A percentile compares a stretch with the other conserved stretches of the same genome.
phyloP scores from a whole-genome alignment of 495 filamentous ascomycete genomes.

The Aspergillus kassunensis region DNA sequence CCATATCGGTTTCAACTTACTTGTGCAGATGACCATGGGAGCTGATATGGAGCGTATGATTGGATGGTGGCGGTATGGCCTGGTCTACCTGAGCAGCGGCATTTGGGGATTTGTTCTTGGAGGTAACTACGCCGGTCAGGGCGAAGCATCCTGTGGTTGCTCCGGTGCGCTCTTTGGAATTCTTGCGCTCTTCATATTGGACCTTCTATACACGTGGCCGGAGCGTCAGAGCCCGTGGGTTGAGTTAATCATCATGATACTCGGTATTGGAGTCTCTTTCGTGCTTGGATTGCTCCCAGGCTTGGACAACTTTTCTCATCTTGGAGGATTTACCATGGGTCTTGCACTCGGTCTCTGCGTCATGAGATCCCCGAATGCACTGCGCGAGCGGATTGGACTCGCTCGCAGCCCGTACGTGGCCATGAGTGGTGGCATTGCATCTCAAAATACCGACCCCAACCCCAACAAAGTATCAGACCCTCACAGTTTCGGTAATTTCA shows the following conservation, averaged over 20 bases:
- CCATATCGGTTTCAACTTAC: slow-evolving; percentile 92
- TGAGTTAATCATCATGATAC: slow-evolving; percentile 76
- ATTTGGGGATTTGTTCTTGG: slow-evolving; percentile 97
- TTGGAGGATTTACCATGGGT: slow-evolving; percentile 93
- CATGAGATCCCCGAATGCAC: slow-evolving; percentile 76
- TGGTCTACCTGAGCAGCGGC: slow-evolving; percentile 85
- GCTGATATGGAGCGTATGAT: slow-evolving; percentile 87
- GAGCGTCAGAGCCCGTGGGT: slow-evolving; percentile 68
- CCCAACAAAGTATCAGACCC: slow-evolving; percentile 22
- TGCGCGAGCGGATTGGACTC: slow-evolving; percentile 69
- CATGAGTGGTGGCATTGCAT: slow-evolving; percentile 45
- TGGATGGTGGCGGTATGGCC: slow-evolving; percentile 74
- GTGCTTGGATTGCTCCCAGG: slow-evolving; percentile 89
- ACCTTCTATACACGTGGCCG: slow-evolving; percentile 87
- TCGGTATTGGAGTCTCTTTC: slow-evolving; percentile 86
- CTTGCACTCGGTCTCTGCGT: slow-evolving; percentile 80
- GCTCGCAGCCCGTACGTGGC: slow-evolving; percentile 63
- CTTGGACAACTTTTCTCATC: slow-evolving; percentile 95
- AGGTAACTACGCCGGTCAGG: slow-evolving; percentile 81
- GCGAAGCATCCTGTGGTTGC: slow-evolving; percentile 78
- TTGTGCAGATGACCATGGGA: slow-evolving; percentile 83
- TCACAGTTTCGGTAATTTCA: not conserved
- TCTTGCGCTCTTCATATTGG: slow-evolving; percentile 80
- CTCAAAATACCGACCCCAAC: slow-evolving; percentile 37
- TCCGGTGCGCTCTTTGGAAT: slow-evolving; percentile 90